Evolutionary conservation across 2,329 filamentous ascomycete species (phyloP), one percentile per base, ranked within the genome.

Genomic region (Tolypocladium tundrense): DNA sequence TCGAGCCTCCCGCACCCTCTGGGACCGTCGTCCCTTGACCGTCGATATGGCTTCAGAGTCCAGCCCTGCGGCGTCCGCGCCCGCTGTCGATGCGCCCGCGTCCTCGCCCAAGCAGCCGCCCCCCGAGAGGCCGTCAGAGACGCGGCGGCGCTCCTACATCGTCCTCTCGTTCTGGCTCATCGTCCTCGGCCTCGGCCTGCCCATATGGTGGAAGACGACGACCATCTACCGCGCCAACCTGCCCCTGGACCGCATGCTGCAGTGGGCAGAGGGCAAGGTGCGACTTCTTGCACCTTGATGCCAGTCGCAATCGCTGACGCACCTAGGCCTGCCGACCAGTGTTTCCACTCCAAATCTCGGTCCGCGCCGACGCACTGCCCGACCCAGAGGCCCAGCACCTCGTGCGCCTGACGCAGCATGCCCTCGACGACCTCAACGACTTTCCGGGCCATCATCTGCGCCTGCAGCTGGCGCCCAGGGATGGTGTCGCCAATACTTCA

Each of bases 141-240:
- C 87, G 55, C 83, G 82, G 68, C 83, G 87, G 59, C 87, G 94
- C 57, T 83, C 84, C 53, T 79, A 79, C 61, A 88, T 97, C 55
- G 86, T 99, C 61, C 71, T 89, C 61, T 93, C 93, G 10, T 97
- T 97, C 73, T 99, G 94, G 94, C 77, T 85, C 6, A 85, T 97
- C 42, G 90, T 96, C 8, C 70, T 96, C 8, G 81, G 88, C 37
- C 75, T 99, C 7, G 94, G 94, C 3, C 72, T 99, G 63, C 94
- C 94, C 58, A 87, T 96, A 82, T 99, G 94, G 94, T 95, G 91
- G 86, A 86, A 86, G 71, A 97, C 94, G 0, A 99, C 94, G 4
- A 88, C 89, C 0, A 96, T 97, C 57, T 92, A 96, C 72, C 84
- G 94, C 57, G 92, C 93, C 14, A 81, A 86, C 51, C 76, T 99